A percentile compares a stretch with the other conserved stretches of the same genome.
These are phyloP conservation scores for Elsinoe arachidis DNA, from an alignment of 2,329 filamentous ascomycete species.

Conservation along the genomic window DNA sequence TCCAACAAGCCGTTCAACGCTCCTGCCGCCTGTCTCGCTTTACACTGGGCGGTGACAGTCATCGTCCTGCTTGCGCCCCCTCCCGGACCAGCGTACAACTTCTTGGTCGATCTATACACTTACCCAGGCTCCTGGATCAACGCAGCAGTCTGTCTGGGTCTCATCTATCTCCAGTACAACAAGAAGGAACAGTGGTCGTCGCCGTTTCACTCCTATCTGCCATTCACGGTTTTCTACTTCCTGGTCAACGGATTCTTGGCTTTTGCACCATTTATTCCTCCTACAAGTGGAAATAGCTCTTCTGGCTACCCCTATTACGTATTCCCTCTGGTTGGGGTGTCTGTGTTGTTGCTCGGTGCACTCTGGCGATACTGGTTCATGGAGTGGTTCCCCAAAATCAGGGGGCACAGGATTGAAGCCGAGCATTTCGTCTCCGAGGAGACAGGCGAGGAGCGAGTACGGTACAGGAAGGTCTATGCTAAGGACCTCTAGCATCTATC, in stretches of 20 bases:
- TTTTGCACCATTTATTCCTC: slow-evolving; percentile 45
- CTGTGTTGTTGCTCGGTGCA: neutral
- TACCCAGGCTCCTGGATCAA: slow-evolving; percentile 8
- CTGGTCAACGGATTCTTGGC: slow-evolving; percentile 46
- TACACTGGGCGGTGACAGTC: slow-evolving; percentile 56
- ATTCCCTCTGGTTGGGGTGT: neutral
- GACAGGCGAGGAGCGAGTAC: neutral
- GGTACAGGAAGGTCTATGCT: slow-evolving; percentile 10
- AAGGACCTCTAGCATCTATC: neutral
- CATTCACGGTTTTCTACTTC: slow-evolving; percentile 45
- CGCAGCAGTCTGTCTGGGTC: neutral
- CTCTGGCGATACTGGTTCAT: slow-evolving; percentile 12
- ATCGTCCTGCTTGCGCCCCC: slow-evolving; percentile 60
- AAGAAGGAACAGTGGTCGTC: slow-evolving; percentile 35
- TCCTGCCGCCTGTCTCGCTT: slow-evolving; percentile 48
- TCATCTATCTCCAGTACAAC: slow-evolving; percentile 5
- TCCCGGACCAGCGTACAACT: slow-evolving; percentile 59
- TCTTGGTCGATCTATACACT: slow-evolving; percentile 40
- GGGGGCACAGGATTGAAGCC: slow-evolving; percentile 9
- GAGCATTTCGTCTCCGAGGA: slow-evolving; percentile 12
- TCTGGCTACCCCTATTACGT: slow-evolving; percentile 9
- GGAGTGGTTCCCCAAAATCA: slow-evolving; percentile 2
- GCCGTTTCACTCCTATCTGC: slow-evolving; percentile 41
- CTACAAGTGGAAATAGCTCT: slow-evolving; percentile 27
- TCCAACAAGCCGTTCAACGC: slow-evolving; percentile 57